Evolutionary conservation across 305 asterid genomes (phyloP).

Genomic region (Plantago coronopus): DNA sequence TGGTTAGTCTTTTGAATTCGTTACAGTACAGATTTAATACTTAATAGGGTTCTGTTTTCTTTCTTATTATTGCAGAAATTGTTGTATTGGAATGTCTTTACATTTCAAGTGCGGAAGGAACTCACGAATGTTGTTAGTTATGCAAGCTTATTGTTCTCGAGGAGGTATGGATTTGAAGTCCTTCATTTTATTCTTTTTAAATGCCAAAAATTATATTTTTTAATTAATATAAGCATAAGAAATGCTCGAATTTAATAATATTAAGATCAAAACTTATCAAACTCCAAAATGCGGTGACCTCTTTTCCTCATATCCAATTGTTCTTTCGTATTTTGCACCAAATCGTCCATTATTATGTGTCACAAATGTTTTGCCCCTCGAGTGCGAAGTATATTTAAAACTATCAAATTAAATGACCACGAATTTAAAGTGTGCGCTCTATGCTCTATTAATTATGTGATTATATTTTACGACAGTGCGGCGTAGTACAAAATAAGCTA

Average conservation of each 20-base stretch:
- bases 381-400: too few relatives aligned
- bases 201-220: too few relatives aligned
- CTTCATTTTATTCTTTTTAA: too few relatives aligned
- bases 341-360: too few relatives aligned
- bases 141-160: conserved; percentile 7
- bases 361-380: too few relatives aligned
- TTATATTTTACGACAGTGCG: too few relatives aligned
- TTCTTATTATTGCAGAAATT: background rate
- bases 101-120: background rate
- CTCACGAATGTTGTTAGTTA: background rate
- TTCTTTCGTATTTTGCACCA: background rate
- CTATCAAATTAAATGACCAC: too few relatives aligned
- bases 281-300: conserved; percentile 2
- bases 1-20: background rate
- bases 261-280: background rate
- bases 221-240: too few relatives aligned
- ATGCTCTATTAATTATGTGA: too few relatives aligned
- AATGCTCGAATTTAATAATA: background rate
- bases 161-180: background rate
- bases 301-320: background rate
- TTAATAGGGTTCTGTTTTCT: too few relatives aligned
- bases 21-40: background rate
- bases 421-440: too few relatives aligned
- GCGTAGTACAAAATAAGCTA: too few relatives aligned
- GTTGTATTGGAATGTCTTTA: background rate